phyloP scores from a whole-genome alignment of 192 early-diverging fungal genomes.

The Backusella psychrophila region DNA sequence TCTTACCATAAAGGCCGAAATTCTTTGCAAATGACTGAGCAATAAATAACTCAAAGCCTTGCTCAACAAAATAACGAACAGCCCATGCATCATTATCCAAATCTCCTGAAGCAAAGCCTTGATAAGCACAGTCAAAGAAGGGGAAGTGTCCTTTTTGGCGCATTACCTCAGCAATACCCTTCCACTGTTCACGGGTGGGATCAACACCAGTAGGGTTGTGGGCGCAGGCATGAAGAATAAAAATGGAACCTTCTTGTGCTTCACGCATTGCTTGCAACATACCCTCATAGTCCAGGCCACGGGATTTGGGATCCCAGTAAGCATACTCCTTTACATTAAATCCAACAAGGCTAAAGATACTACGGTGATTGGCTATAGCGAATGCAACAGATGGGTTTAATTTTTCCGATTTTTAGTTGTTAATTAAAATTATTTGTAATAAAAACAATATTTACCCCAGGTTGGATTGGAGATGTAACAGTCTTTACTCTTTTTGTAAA shows the following conservation, averaged over 20 bases:
- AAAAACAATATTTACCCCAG: conserved; percentile 69
- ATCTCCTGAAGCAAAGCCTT: conserved; percentile 97
- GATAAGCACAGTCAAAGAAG: conserved; percentile 99
- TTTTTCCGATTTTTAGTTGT: background rate
- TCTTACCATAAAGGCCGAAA: conserved; percentile 90
- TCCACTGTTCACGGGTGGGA: conserved; percentile 93
- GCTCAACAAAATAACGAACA: conserved; percentile 88
- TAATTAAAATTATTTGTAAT: background rate
- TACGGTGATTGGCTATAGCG: conserved; percentile 76
- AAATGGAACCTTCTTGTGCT: conserved; percentile 78
- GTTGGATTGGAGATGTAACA: conserved; percentile 94
- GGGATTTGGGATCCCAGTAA: conserved; percentile 84
- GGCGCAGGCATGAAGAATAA: conserved; percentile 94
- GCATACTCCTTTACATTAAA: conserved; percentile 82
- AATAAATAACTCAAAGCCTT: conserved; percentile 89
- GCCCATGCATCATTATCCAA: conserved; percentile 91
- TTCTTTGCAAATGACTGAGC: conserved; percentile 97
- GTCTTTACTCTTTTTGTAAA: conserved; percentile 59
- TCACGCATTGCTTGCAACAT: conserved; percentile 65
- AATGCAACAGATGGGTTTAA: background rate
- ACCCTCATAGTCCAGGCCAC: conserved; percentile 77
- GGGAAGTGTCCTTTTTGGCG: conserved; percentile 69
- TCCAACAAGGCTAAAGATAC: conserved; percentile 86
- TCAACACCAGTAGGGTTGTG: conserved; percentile 99
- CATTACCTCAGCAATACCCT: conserved; percentile 83